A percentile compares a stretch with the other conserved stretches of the same genome.
Evolutionary conservation across 2,329 filamentous ascomycete species (phyloP).

Genomic region (Eurotiales sp.): DNA sequence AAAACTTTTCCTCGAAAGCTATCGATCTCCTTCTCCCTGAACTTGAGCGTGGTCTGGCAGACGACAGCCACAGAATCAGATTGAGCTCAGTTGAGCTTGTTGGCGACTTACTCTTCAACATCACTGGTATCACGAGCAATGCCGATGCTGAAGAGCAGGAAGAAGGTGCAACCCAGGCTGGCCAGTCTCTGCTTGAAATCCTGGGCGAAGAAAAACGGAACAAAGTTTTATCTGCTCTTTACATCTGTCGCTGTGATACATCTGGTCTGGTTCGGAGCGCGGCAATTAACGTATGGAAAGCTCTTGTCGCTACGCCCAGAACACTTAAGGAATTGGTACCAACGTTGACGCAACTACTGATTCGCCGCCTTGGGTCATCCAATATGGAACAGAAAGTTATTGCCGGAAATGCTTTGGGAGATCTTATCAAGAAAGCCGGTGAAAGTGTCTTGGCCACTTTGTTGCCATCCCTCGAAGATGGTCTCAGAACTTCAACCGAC

Average conservation of each 20-base stretch:
- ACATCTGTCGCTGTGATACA: constrained; percentile 96
- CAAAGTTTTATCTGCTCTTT: constrained; percentile 93
- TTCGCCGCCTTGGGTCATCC: constrained; percentile 85
- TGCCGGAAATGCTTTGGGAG: constrained; percentile 92
- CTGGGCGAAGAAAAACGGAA: constrained; percentile 95
- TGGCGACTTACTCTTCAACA: constrained; percentile 93
- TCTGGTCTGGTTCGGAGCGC: constrained; percentile 85
- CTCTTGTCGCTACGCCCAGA: constrained; percentile 83
- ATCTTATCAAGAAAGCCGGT: constrained; percentile 94
- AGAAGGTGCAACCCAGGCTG: constrained; percentile 75
- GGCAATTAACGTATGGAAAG: constrained; percentile 94
- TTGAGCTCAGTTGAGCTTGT: constrained; percentile 97
- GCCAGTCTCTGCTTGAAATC: constrained; percentile 86
- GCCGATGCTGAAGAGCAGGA: constrained; percentile 75
- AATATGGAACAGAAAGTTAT: constrained; percentile 99
- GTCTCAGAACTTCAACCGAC: constrained; percentile 81
- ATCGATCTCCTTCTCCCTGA: constrained; percentile 93
- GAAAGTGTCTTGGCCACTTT: constrained; percentile 86
- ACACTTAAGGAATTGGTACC: constrained; percentile 94
- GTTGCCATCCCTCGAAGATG: constrained; percentile 87
- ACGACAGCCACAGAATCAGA: constrained; percentile 95
- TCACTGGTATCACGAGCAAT: constrained; percentile 85
- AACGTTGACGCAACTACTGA: constrained; percentile 90
- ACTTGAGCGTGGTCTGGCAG: constrained; percentile 91
- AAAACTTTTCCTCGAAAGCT: constrained; percentile 94